Evolutionary conservation across 2,329 filamentous ascomycete species (phyloP).

Genomic region (Pseudogymnoascus sp.): DNA sequence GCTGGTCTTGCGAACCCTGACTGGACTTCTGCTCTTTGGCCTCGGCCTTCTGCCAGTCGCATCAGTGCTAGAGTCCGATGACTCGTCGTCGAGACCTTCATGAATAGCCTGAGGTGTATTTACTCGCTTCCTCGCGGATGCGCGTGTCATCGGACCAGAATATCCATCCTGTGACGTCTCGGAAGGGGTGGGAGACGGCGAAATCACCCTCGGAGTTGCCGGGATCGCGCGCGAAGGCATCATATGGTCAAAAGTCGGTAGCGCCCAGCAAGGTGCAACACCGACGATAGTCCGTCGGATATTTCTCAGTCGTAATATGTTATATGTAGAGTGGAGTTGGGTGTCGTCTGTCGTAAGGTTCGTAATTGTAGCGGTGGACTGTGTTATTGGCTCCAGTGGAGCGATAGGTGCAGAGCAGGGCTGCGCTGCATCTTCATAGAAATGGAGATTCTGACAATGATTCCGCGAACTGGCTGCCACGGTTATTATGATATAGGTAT

Average conservation of each 20-base stretch:
- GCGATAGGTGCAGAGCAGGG: constrained; percentile 40
- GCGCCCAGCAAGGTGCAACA: constrained; percentile 44
- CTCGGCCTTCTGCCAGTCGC: constrained; percentile 22
- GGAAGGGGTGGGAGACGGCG: constrained; percentile 70
- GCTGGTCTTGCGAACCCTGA: constrained; percentile 39
- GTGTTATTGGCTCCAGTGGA: constrained; percentile 49
- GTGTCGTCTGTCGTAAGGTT: constrained; percentile 42
- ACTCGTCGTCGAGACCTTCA: constrained; percentile 44
- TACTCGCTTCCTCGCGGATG: constrained; percentile 53
- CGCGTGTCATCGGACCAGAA: constrained; percentile 68
- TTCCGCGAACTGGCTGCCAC: not conserved
- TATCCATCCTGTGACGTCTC: constrained; percentile 52
- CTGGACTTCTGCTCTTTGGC: constrained; percentile 28
- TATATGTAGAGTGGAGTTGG: constrained; percentile 39
- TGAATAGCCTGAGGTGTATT: constrained; percentile 51
- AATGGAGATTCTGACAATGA: not conserved
- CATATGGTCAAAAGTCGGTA: constrained; percentile 47
- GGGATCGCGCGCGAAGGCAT: constrained; percentile 48
- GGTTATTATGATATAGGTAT: not conserved
- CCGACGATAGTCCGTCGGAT: constrained; percentile 46
- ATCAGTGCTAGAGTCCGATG: constrained; percentile 22
- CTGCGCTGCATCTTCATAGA: constrained; percentile 47
- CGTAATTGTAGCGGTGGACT: constrained; percentile 27
- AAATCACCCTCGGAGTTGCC: constrained; percentile 77
- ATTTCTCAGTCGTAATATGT: constrained; percentile 40